These are phyloP conservation scores for Pythium dissotocum DNA, from an alignment of 352 stramenopile species.

Conservation along the genomic window DNA sequence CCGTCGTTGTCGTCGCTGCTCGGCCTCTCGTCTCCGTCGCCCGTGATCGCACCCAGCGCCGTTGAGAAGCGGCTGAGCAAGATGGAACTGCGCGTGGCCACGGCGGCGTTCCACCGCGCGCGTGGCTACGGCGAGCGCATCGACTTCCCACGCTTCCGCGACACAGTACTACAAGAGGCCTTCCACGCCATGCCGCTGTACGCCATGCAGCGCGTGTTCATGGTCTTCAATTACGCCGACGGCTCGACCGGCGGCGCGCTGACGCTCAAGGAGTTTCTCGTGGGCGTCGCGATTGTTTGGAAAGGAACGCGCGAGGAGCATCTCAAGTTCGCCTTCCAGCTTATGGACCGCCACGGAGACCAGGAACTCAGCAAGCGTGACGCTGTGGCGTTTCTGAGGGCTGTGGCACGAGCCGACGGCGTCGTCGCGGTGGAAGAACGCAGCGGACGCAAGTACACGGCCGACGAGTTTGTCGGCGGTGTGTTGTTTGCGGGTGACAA, in stretches of 20 bases:
- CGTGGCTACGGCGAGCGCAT: conserved; percentile 37
- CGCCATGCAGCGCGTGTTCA: conserved; percentile 39
- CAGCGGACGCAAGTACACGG: conserved; percentile 14
- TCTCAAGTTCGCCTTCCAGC: conserved; percentile 43
- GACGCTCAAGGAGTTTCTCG: conserved; percentile 43
- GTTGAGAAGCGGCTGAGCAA: conserved; percentile 31
- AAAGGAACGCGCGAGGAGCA: conserved; percentile 49
- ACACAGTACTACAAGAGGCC: conserved; percentile 41
- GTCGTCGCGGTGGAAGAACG: conserved; percentile 29
- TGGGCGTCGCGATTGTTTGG: conserved; percentile 28
- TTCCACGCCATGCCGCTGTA: conserved; percentile 34
- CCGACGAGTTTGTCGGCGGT: conserved; percentile 19
- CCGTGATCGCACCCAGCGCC: conserved; percentile 29
- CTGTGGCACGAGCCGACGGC: conserved; percentile 11
- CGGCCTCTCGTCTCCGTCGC: conserved; percentile 21
- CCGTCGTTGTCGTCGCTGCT: conserved; percentile 27
- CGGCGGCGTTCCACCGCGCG: conserved; percentile 43
- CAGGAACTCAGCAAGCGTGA: conserved; percentile 33
- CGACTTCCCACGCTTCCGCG: conserved; percentile 35
- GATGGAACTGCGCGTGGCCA: conserved; percentile 29
- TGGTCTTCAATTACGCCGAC: conserved; percentile 35
- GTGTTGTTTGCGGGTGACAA: conserved; percentile 28
- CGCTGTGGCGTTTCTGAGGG: conserved; percentile 27
- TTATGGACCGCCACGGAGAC: conserved; percentile 26
- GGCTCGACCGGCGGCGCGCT: conserved; percentile 19